Conservation (phyloP, 345 rosid genomes). For the Citrus inodora region DNA sequence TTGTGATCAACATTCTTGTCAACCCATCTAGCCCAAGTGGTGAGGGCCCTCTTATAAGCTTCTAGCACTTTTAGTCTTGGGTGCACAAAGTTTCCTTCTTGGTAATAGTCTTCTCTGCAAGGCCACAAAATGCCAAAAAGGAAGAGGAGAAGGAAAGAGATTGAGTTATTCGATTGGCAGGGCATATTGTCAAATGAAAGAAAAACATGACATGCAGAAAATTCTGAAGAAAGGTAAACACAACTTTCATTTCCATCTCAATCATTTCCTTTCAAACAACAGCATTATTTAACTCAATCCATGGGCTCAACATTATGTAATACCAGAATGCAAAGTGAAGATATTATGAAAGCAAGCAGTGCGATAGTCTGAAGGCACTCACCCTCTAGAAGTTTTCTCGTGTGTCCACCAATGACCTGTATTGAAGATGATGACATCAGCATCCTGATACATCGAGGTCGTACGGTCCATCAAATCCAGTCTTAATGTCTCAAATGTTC, state of each 20-base stretch:
- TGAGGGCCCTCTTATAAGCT: slow-evolving; percentile 76
- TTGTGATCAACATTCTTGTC: slow-evolving; percentile 53
- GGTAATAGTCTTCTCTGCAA: slow-evolving; percentile 74
- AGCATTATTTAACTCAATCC: neutral
- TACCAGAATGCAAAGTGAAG: neutral
- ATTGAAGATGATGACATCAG: slow-evolving; percentile 78
- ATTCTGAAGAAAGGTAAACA: neutral
- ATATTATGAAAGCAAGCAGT: neutral
- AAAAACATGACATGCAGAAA: neutral
- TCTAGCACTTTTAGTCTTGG: slow-evolving; percentile 72
- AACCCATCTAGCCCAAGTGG: slow-evolving; percentile 88
- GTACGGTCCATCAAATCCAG: slow-evolving; percentile 82
- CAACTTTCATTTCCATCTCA: neutral
- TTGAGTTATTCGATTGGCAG: neutral
- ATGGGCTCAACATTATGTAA: neutral
- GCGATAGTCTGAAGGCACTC: slow-evolving; percentile 8
- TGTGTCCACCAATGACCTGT: slow-evolving; percentile 99
- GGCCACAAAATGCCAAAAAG: neutral
- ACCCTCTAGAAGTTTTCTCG: slow-evolving; percentile 92
- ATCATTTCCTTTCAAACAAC: neutral
- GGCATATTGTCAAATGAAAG: neutral
- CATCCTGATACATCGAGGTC: slow-evolving; percentile 64
- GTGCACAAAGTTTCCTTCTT: slow-evolving; percentile 74
- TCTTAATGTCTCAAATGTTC: slow-evolving; percentile 64
- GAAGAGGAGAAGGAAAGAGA: neutral